Percentiles rank a stretch among this genome's conserved stretches.
Conservation (phyloP, 495 filamentous ascomycete genomes). For the Parathielavia appendiculata region DNA sequence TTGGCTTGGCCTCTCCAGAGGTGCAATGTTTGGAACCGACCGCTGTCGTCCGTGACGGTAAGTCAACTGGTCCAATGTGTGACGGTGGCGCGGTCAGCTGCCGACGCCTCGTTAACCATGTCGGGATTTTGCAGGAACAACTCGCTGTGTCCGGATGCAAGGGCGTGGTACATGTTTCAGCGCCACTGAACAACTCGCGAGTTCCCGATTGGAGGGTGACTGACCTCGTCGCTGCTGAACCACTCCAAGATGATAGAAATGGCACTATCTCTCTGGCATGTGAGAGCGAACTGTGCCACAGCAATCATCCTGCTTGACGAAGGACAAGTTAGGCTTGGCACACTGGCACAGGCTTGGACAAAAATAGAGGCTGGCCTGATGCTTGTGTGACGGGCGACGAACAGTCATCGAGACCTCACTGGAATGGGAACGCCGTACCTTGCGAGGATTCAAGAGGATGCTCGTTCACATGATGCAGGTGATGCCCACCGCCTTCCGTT, state of each 20-base stretch:
- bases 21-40: too few relatives aligned
- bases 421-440: background rate
- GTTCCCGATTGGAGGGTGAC: background rate
- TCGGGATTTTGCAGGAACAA: too few relatives aligned
- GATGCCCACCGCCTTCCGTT: background rate
- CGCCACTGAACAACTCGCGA: too few relatives aligned
- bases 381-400: background rate
- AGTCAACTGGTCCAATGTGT: background rate
- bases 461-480: background rate
- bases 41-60: too few relatives aligned
- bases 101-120: background rate
- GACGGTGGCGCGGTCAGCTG: background rate
- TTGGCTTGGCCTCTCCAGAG: too few relatives aligned
- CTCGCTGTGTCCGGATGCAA: too few relatives aligned
- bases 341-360: background rate
- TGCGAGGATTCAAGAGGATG: background rate
- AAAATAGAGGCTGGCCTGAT: background rate
- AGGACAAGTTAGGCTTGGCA: background rate
- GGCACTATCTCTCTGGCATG: constrained; percentile 3
- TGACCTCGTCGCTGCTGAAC: background rate
- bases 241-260: background rate
- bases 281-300: background rate
- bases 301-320: background rate
- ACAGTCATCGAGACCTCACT: background rate
- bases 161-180: too few relatives aligned